Evolutionary conservation across 257 asterid species (phyloP).

Genomic region (Rauvolfia tetraphylla): DNA sequence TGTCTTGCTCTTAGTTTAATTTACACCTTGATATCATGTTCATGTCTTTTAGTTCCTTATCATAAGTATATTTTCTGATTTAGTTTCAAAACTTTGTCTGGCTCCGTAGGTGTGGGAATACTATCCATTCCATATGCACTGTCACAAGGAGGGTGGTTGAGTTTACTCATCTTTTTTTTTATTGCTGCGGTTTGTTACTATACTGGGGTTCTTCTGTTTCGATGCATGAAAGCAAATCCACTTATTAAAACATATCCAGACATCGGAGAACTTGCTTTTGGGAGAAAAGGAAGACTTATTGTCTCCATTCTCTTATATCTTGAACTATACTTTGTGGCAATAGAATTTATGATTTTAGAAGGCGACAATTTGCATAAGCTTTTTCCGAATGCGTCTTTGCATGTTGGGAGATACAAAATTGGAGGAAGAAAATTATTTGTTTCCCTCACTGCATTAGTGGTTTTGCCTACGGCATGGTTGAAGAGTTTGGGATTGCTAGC

Average conservation of each 20-base stretch:
- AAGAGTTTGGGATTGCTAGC: constrained; percentile 40
- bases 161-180: constrained; percentile 21
- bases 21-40: not conserved
- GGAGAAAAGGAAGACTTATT: constrained; percentile 35
- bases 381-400: constrained; percentile 18
- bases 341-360: constrained; percentile 24
- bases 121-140: constrained; percentile 53
- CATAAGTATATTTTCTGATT: not conserved
- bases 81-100: too few species aligned
- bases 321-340: constrained; percentile 46
- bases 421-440: constrained; percentile 40
- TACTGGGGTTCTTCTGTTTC: constrained; percentile 36
- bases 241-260: constrained; percentile 42
- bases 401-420: constrained; percentile 18
- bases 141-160: constrained; percentile 50
- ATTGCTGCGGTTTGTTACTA: constrained; percentile 37
- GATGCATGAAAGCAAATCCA: constrained; percentile 32
- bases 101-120: constrained; percentile 40
- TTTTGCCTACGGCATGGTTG: constrained; percentile 42
- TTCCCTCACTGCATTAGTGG: constrained; percentile 27
- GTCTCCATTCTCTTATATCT: constrained; percentile 39
- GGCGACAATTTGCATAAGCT: too few species aligned
- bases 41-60: not conserved
- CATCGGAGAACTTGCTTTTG: constrained; percentile 45
- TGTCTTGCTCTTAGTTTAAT: too few species aligned